A percentile compares a stretch with the other conserved stretches of the same genome.
These are phyloP conservation scores for Leishmania aethiopica DNA, from an alignment of 208 protist species.

Conservation along the genomic window DNA sequence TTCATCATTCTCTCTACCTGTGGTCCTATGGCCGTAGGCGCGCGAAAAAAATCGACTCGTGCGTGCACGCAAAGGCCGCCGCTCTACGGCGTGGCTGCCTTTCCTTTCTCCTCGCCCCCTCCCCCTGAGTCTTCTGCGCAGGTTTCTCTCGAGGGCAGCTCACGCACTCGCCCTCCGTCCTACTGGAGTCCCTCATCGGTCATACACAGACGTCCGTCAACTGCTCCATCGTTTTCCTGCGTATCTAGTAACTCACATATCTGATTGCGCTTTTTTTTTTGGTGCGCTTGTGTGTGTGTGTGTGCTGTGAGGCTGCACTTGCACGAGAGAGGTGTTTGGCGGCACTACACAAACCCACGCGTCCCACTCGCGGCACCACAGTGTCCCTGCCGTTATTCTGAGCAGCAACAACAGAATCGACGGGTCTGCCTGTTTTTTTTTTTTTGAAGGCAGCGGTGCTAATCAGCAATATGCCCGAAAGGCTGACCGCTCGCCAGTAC, in stretches of 20 bases:
- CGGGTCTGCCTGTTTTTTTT: background rate
- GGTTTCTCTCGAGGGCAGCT: background rate
- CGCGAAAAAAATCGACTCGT: background rate
- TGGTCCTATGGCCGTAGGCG: background rate
- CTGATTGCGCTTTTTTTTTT: background rate
- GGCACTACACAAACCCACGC: background rate
- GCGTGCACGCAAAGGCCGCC: background rate
- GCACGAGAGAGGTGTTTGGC: background rate
- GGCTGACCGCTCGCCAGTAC: constrained; percentile 11
- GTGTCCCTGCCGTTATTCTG: background rate
- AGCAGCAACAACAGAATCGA: background rate
- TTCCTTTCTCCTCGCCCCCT: background rate
- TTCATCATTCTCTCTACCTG: background rate
- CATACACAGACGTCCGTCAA: background rate
- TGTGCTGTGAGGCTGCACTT: background rate
- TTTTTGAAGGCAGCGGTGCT: background rate
- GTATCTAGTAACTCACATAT: background rate
- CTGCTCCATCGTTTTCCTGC: background rate
- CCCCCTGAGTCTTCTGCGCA: background rate
- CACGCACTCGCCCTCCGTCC: background rate
- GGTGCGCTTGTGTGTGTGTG: no score
- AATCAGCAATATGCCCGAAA: background rate
- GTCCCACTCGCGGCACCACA: background rate
- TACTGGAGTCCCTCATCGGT: background rate
- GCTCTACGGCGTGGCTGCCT: background rate